phyloP scores from a whole-genome alignment of 2,329 filamentous ascomycete species.

The Anisogramma anomala region DNA sequence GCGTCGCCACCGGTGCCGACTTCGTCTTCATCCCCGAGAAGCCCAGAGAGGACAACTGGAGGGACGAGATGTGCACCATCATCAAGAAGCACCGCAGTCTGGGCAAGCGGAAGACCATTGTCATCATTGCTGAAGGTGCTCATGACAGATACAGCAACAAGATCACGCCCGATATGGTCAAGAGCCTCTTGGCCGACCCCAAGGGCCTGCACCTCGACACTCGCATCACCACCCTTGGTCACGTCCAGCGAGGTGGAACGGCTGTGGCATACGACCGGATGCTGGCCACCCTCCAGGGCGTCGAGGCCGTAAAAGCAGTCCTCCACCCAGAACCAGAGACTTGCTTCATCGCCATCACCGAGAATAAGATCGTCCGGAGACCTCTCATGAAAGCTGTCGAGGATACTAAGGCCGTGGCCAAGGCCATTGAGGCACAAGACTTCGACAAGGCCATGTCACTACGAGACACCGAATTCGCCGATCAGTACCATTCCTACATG shows the following conservation, averaged over 20 bases:
- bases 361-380: constrained; percentile 93
- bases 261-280: constrained; percentile 92
- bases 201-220: constrained; percentile 76
- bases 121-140: constrained; percentile 93
- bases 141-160: constrained; percentile 74
- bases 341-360: constrained; percentile 89
- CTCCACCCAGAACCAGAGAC: constrained; percentile 82
- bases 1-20: constrained; percentile 88
- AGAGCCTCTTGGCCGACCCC: constrained; percentile 71
- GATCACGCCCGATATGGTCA: constrained; percentile 72
- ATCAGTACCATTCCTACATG: constrained; percentile 82
- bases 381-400: constrained; percentile 80
- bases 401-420: constrained; percentile 73
- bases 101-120: constrained; percentile 95
- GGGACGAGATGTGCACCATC: constrained; percentile 72
- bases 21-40: constrained; percentile 96
- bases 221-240: constrained; percentile 84
- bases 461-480: constrained; percentile 84
- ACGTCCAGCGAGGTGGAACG: constrained; percentile 90
- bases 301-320: constrained; percentile 86
- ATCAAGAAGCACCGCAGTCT: constrained; percentile 71
- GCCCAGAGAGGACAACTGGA: constrained; percentile 78
- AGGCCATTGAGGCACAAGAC: constrained; percentile 71
- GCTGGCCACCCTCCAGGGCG: constrained; percentile 83
- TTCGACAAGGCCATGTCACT: constrained; percentile 81